These are phyloP conservation scores for Agaricus blazei DNA, from an alignment of 768 basidiomycete genomes.

Conservation along the genomic window DNA sequence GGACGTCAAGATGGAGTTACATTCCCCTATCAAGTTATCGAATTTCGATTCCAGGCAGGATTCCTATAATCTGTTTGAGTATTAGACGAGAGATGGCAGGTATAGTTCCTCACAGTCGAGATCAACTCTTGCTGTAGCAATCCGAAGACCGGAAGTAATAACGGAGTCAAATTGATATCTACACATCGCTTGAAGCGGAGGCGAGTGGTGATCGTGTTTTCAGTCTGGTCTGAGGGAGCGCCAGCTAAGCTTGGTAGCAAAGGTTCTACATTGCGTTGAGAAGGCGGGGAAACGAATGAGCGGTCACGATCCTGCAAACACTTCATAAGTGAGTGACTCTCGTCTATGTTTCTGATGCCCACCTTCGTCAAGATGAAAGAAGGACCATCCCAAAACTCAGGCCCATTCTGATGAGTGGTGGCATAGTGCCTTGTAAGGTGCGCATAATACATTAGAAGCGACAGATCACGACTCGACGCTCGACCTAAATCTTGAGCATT, in stretches of 20 bases:
- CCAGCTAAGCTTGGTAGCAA: background rate
- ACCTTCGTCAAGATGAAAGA: slow-evolving; percentile 45
- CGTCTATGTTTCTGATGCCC: slow-evolving; percentile 11
- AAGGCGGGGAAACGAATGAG: background rate
- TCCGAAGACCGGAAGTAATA: slow-evolving; percentile 39
- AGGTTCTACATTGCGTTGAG: background rate
- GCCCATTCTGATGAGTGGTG: slow-evolving; percentile 24
- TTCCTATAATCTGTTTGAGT: slow-evolving; percentile 17
- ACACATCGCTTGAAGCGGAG: slow-evolving; percentile 32
- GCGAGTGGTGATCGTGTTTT: slow-evolving; percentile 33
- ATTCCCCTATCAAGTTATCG: slow-evolving; percentile 36
- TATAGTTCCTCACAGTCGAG: slow-evolving; percentile 32
- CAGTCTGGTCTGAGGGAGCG: slow-evolving; percentile 17
- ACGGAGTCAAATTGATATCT: slow-evolving; percentile 48
- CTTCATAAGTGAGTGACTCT: slow-evolving; percentile 14
- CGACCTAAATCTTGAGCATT: background rate
- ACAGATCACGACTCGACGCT: slow-evolving; percentile 13
- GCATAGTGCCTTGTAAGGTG: slow-evolving; percentile 44
- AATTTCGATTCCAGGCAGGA: slow-evolving; percentile 31
- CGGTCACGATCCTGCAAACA: slow-evolving; percentile 1
- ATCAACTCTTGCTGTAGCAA: slow-evolving; percentile 44
- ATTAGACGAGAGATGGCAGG: background rate
- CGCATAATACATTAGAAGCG: slow-evolving; percentile 41
- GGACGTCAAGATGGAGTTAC: slow-evolving; percentile 3
- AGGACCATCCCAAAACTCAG: slow-evolving; percentile 40